Conservation (phyloP, 257 asterid species). For the Solanum pinnatisectum region DNA sequence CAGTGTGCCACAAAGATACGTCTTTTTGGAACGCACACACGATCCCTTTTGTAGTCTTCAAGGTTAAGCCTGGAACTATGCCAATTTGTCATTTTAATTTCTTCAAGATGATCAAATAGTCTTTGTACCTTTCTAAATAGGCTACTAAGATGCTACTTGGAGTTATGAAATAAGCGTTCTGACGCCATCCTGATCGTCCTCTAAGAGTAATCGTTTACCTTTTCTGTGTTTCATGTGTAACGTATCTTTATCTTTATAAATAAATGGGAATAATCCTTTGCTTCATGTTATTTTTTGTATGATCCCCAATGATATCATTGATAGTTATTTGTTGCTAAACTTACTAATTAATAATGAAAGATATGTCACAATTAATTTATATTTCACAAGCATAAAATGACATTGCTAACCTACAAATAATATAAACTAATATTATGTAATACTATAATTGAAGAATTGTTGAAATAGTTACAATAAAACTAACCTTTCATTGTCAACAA, state of each 20-base stretch:
- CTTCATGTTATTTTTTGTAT: neutral
- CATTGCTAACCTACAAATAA: too few species aligned
- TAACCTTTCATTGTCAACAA: too few species aligned
- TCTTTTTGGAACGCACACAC: neutral
- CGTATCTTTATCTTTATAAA: neutral
- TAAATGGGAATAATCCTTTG: neutral
- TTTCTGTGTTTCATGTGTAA: neutral
- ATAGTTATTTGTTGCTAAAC: neutral
- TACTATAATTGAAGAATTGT: too few species aligned
- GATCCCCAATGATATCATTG: too few species aligned
- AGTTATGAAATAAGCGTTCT: too few species aligned
- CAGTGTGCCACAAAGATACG: neutral
- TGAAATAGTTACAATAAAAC: too few species aligned
- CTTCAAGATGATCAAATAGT: neutral
- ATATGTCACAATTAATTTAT: too few species aligned
- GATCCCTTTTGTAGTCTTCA: neutral
- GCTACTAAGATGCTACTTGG: neutral
- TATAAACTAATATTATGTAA: too few species aligned
- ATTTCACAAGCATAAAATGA: too few species aligned
- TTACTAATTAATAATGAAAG: too few species aligned
- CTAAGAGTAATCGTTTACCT: neutral
- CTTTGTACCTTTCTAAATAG: too few species aligned
- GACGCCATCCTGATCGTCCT: neutral
- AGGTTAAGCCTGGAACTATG: neutral
- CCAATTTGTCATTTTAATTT: neutral